Conservation (phyloP, 1,284 basidiomycete species). For the Tylopilus orsonianus region DNA sequence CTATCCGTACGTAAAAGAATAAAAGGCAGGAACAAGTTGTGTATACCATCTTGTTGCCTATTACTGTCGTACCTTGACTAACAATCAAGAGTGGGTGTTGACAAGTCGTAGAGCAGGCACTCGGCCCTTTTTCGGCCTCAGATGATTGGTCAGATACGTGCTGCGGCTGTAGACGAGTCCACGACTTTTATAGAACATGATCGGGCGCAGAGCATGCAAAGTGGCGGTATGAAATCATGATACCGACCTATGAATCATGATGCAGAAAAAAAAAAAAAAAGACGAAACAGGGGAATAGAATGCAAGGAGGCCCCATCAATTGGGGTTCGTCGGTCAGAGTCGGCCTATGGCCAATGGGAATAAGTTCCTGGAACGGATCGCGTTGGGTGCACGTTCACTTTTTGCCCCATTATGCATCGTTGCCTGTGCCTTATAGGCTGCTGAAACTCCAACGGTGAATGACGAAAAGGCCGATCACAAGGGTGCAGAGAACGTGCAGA, state of each 20-base stretch:
- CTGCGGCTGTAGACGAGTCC: background rate
- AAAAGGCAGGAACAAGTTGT: slow-evolving; percentile 1
- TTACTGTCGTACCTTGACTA: background rate
- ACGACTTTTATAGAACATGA: background rate
- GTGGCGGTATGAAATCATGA: slow-evolving; percentile 6
- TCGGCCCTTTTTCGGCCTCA: background rate
- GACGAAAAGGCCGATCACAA: slow-evolving; percentile 1
- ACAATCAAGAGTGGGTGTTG: slow-evolving; percentile 1
- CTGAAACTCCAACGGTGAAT: background rate
- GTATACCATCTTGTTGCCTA: too few relatives aligned
- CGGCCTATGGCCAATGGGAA: too few relatives aligned
- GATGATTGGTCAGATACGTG: background rate
- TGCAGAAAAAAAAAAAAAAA: background rate
- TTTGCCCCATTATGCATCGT: background rate
- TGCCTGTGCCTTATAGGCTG: slow-evolving; percentile 4
- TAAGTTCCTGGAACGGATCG: slow-evolving; percentile 6
- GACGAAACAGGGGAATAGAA: slow-evolving; percentile 5
- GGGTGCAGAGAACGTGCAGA: background rate
- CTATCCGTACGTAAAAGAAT: slow-evolving; percentile 18
- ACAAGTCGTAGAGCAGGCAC: slow-evolving; percentile 2
- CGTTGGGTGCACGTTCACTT: background rate
- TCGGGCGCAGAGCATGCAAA: background rate
- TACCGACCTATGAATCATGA: background rate
- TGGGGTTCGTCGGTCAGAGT: background rate
- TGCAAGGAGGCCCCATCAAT: slow-evolving; percentile 5